Conservation (phyloP, 768 basidiomycete genomes). For the Astraeus odoratus region DNA sequence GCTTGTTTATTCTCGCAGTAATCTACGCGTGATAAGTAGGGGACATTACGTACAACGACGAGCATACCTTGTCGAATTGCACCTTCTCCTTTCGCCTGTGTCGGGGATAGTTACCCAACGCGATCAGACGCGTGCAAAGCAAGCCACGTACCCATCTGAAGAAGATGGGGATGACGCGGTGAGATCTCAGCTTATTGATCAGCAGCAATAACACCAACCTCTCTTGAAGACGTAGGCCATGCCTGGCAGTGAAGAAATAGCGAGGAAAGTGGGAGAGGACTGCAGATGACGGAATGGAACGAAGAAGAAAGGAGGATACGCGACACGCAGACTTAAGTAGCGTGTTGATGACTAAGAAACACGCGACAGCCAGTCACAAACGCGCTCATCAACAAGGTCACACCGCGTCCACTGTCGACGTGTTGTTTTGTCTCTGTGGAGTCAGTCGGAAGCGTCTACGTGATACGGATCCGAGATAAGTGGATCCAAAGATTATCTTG, state of each 20-base stretch:
- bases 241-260: conserved; percentile 4
- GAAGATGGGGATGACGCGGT: conserved; percentile 5
- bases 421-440: too few relatives aligned
- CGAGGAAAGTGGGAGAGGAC: conserved; percentile 17
- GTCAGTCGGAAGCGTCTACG: too few relatives aligned
- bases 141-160: conserved; percentile 40
- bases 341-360: conserved; percentile 12
- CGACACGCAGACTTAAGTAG: conserved; percentile 25
- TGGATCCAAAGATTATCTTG: conserved; percentile 10
- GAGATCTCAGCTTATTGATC: conserved; percentile 6
- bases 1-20: conserved; percentile 78
- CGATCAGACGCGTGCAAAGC: conserved; percentile 19
- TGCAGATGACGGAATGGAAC: conserved; percentile 1
- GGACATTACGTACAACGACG: conserved; percentile 8
- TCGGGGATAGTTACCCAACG: conserved; percentile 5
- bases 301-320: conserved; percentile 16
- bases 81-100: conserved; percentile 82
- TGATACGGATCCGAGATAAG: neutral
- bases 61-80: conserved; percentile 82
- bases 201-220: conserved; percentile 32
- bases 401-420: conserved; percentile 19
- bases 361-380: conserved; percentile 25
- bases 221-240: conserved; percentile 54
- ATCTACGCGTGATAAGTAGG: conserved; percentile 43
- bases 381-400: conserved; percentile 29